Evolutionary conservation across 2,329 filamentous ascomycete genomes (phyloP), one percentile per base, ranked within the genome.

Genomic region (Samsoniella hepiali): DNA sequence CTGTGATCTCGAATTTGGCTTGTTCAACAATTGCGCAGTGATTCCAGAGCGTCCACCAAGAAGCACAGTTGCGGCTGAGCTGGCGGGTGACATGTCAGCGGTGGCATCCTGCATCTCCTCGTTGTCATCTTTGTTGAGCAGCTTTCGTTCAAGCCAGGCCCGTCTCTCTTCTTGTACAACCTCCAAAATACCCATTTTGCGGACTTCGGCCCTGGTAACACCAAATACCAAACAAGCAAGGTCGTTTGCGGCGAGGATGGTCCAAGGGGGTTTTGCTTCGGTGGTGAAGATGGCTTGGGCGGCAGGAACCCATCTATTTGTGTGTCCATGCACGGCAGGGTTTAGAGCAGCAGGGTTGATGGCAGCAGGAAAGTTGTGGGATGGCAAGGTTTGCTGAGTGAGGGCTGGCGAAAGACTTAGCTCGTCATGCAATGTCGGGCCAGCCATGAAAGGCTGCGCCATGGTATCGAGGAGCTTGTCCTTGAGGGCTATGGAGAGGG

Each of bases 221-320:
- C 95, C 95, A 77, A 98, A 99, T n/a, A 98, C 89, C 50, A 99
- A 82, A 76, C 95, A 99, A 22, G 95, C 95, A 56, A 99, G 82
- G 73, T 99, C 95, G 73, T 99, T 99, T 57, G 95, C 95, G 3
- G 95, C 91, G 60, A 97, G 85, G 65, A 99, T 97, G 1, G 94
- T 99, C 91, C 93, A 99, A 3, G 94, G 95, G 9, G 91, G 85
- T 67, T 90, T 88, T 15, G 91, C 84, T 75, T 96, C 91, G n/a
- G 95, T 99, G 8, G 94, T 96, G 74, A 99, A 99, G 63, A 99
- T 97, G 60, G 95, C 95, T 75, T 99, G 95, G 5, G 94, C 91
- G 49, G 92, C 91, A 8, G 93, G 93, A 15, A 91, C 88, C 88
- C 93, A 97, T 74, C 95, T 87, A 70, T 91, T 95, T 64, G 91